These are phyloP conservation scores for Smallanthus sonchifolius DNA, from an alignment of 129 eudicot species.

Conservation along the genomic window DNA sequence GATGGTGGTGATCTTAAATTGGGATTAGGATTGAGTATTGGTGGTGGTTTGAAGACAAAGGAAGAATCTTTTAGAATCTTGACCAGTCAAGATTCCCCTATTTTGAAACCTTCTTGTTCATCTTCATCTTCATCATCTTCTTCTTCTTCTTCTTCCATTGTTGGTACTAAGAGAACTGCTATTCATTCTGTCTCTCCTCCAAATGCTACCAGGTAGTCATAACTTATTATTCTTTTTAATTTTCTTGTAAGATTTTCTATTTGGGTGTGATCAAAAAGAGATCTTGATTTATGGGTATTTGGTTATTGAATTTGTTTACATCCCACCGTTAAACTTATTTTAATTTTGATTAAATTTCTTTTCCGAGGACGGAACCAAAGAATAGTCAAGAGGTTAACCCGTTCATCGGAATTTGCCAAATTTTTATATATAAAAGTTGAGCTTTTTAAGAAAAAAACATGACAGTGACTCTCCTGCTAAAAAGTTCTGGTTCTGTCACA, in stretches of 20 bases:
- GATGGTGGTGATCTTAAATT: conserved; percentile 58
- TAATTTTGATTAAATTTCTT: background rate
- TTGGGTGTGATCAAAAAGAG: background rate
- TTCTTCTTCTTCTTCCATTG: conserved; percentile 31
- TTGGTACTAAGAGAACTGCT: conserved; percentile 67
- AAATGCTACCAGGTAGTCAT: conserved; percentile 33
- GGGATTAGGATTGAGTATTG: conserved; percentile 82
- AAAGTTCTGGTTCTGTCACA: too few relatives aligned
- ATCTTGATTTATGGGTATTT: conserved; percentile 10
- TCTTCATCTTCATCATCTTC: conserved; percentile 30
- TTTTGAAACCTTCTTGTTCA: conserved; percentile 6
- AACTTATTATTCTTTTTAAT: background rate
- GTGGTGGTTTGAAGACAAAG: conserved; percentile 38
- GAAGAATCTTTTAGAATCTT: conserved; percentile 21
- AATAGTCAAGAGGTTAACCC: too few relatives aligned
- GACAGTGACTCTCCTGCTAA: too few relatives aligned
- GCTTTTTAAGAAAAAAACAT: too few relatives aligned
- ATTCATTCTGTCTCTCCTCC: conserved; percentile 61
- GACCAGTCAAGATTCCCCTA: background rate
- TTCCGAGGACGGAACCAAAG: background rate
- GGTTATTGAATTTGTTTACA: background rate
- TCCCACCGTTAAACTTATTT: background rate
- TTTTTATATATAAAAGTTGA: too few relatives aligned
- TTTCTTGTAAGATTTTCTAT: background rate
- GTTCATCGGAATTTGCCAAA: too few relatives aligned